These are phyloP conservation scores for Populus nigra DNA, from an alignment of 345 rosid genomes.

Conservation along the genomic window DNA sequence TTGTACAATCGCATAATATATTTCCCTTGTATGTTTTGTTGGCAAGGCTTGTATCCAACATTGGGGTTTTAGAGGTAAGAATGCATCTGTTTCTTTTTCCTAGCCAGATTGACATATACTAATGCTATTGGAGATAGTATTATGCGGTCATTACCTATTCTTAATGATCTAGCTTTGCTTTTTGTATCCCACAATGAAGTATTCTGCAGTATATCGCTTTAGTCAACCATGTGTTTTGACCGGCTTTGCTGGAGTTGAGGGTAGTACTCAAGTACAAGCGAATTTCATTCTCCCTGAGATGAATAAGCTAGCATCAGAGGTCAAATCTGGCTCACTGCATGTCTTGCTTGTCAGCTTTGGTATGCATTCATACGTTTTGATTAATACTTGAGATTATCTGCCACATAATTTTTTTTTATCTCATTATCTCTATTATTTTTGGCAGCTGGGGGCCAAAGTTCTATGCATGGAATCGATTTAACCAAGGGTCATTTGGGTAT, in stretches of 20 bases:
- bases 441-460: constrained; percentile 71
- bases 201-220: constrained; percentile 85
- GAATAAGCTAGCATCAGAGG: constrained; percentile 69
- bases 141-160: constrained; percentile 8
- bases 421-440: background rate
- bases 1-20: constrained; percentile 44
- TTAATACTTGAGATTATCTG: constrained; percentile 8
- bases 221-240: constrained; percentile 77
- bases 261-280: constrained; percentile 63
- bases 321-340: constrained; percentile 73
- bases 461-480: constrained; percentile 56
- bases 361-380: constrained; percentile 26
- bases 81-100: background rate
- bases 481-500: constrained; percentile 58
- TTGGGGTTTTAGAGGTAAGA: constrained; percentile 59
- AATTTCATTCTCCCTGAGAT: constrained; percentile 82
- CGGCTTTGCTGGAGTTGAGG: constrained; percentile 66
- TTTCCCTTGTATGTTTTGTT: constrained; percentile 78
- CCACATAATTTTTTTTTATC: background rate
- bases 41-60: constrained; percentile 70
- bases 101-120: background rate
- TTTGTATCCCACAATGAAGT: constrained; percentile 51
- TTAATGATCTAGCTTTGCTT: constrained; percentile 27
- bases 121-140: background rate
- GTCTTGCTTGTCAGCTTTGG: constrained; percentile 87